A percentile compares a stretch with the other conserved stretches of the same genome.
phyloP scores from a whole-genome alignment of 2,329 filamentous ascomycete genomes.

The Pezizomycotina sp. region DNA sequence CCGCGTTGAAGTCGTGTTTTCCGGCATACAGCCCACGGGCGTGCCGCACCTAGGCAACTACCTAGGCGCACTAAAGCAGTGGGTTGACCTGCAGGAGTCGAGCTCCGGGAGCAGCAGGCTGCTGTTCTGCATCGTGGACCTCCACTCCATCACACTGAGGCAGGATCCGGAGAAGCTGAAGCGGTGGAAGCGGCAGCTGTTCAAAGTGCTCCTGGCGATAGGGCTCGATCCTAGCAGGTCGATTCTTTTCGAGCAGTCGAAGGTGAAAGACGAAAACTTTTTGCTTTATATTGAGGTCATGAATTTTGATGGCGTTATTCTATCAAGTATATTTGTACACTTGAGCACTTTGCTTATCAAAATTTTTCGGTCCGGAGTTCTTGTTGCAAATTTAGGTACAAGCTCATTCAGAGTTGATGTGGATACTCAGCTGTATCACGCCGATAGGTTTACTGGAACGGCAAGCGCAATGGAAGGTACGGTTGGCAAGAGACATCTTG shows the following conservation, averaged over 20 bases:
- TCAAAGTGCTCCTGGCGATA: slow-evolving; percentile 68
- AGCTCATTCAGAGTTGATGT: slow-evolving; percentile 82
- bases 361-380: neutral
- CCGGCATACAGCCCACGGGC: slow-evolving; percentile 91
- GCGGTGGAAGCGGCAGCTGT: slow-evolving; percentile 51
- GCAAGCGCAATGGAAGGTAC: slow-evolving; percentile 99
- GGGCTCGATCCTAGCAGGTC: slow-evolving; percentile 64
- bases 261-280: too few species aligned
- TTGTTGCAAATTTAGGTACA: slow-evolving; percentile 38
- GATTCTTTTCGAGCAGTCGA: slow-evolving; percentile 45
- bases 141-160: slow-evolving; percentile 76
- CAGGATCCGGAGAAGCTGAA: slow-evolving; percentile 48
- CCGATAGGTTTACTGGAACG: slow-evolving; percentile 84
- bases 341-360: neutral
- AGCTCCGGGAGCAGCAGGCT: slow-evolving; percentile 39
- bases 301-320: too few species aligned
- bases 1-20: slow-evolving; percentile 86
- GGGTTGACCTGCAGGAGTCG: slow-evolving; percentile 62
- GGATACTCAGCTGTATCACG: slow-evolving; percentile 83
- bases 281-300: too few species aligned
- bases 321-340: neutral
- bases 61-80: slow-evolving; percentile 71
- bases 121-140: slow-evolving; percentile 76
- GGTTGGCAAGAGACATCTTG: slow-evolving; percentile 7
- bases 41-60: slow-evolving; percentile 93